Conservation (phyloP, 108 stramenopile species). For the Nitzschia sp. region DNA sequence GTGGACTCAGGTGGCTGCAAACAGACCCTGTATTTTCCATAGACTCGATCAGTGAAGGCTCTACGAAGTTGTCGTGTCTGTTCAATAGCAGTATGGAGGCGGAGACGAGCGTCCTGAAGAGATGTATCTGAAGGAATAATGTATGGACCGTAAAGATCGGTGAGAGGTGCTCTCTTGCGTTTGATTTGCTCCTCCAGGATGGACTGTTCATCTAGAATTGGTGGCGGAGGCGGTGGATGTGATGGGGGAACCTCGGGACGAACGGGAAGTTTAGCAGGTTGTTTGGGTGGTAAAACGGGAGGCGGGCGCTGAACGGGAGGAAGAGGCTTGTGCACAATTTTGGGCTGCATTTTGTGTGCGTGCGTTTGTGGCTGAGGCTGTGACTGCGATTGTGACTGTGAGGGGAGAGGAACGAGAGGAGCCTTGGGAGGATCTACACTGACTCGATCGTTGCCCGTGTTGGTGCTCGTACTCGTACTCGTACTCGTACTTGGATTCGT, state of each 20-base stretch:
- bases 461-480: neutral
- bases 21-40: constrained; percentile 68
- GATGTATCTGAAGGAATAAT: constrained; percentile 61
- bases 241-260: neutral
- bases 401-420: constrained; percentile 1
- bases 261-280: neutral
- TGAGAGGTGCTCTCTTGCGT: constrained; percentile 36
- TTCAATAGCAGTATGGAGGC: constrained; percentile 64
- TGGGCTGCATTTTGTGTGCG: neutral
- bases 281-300: neutral
- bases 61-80: constrained; percentile 67
- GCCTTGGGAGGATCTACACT: constrained; percentile 18
- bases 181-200: constrained; percentile 22
- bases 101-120: constrained; percentile 56
- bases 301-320: neutral
- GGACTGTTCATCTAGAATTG: constrained; percentile 15
- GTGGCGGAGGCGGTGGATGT: neutral
- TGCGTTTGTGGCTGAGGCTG: neutral
- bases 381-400: neutral
- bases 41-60: constrained; percentile 74
- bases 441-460: constrained; percentile 37
- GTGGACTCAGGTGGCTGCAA: constrained; percentile 47
- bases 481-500: no score
- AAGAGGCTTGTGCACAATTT: neutral
- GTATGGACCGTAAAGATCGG: constrained; percentile 49